A percentile compares a stretch with the other conserved stretches of the same genome.
These are phyloP conservation scores for Coemansia sp. DNA, from an alignment of 192 early-diverging fungal species.

Conservation along the genomic window DNA sequence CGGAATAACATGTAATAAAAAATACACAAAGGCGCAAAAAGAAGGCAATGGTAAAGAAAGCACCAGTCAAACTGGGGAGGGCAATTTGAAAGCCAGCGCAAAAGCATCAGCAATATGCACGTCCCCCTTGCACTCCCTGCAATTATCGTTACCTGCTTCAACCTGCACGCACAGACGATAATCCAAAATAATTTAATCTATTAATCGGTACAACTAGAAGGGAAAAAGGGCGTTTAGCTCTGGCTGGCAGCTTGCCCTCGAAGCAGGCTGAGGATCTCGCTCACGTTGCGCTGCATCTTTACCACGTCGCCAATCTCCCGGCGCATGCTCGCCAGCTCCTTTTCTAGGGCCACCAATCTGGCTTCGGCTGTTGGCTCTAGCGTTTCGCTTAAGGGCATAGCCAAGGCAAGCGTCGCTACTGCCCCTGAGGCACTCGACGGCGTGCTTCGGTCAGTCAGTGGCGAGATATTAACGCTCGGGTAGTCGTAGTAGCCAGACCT, in stretches of 20 bases:
- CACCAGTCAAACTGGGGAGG: neutral
- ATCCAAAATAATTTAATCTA: neutral
- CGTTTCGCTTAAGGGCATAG: neutral
- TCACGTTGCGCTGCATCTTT: slow-evolving; percentile 30
- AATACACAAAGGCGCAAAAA: slow-evolving; percentile 1
- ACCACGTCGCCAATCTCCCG: slow-evolving; percentile 26
- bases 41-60: neutral
- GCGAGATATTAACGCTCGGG: neutral
- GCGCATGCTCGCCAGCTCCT: slow-evolving; percentile 25
- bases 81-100: slow-evolving; percentile 9
- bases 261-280: slow-evolving; percentile 23
- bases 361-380: neutral
- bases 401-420: neutral
- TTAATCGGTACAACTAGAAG: neutral
- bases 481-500: slow-evolving; percentile 3
- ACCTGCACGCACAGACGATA: slow-evolving; percentile 11
- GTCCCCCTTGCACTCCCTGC: neutral
- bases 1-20: too few species aligned
- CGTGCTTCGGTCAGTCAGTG: slow-evolving; percentile 1
- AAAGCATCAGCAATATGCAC: neutral
- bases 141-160: neutral
- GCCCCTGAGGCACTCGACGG: neutral
- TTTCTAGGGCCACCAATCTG: slow-evolving; percentile 23
- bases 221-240: neutral
- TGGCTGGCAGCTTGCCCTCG: neutral